Evolutionary conservation across 2,329 filamentous ascomycete species (phyloP), one percentile per base, ranked within the genome.

Genomic region (Tothia fuscella): DNA sequence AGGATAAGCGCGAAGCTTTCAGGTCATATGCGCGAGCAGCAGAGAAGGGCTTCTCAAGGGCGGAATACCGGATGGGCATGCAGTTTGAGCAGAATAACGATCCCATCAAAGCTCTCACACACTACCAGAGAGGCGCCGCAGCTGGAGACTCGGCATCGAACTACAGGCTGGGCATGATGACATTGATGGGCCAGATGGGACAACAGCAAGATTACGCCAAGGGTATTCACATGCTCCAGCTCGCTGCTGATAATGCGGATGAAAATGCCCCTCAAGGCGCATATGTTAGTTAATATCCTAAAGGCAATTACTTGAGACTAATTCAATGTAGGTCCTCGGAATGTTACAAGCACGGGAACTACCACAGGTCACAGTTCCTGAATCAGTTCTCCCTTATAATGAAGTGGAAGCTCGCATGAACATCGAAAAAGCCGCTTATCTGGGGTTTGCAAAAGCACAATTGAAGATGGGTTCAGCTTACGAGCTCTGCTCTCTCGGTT

Each of bases 51-150:
- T 93, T 88, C 63, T 77, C 81, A 17, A 74, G 91, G 51, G 88
- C 91, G 16, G 86, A 96, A 60, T 98, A 98, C 61, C 78, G 91
- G 35, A 93, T 98, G 65, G 91, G 91, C 48, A 98, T 96, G 89
- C 82, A 95, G 44, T 96, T 88, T 58, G 91, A 98, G 63, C 87
- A 83, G 58, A 89, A 87, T 4, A 93, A 93, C 56, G 89, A 98
- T 55, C 80, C 87, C 46, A 73, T 80, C 48, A 95, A 93, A 59
- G 91, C 91, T 5, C 78, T 95, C 55, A 79, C 81, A 54, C 88
- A 96, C 60, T 98, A 96, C 62, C 78, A 86, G 49, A 74, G 76
- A 36, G 91, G 91, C 38, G 78, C 91, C 38, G 74, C 77, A 38
- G 67, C 80, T 50, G 78, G 80, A 19, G 91, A 98, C 63, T 94